Base-by-base conservation (phyloP, 2,329 filamentous ascomycete genomes). In the Aspergillus neotritici region DNA sequence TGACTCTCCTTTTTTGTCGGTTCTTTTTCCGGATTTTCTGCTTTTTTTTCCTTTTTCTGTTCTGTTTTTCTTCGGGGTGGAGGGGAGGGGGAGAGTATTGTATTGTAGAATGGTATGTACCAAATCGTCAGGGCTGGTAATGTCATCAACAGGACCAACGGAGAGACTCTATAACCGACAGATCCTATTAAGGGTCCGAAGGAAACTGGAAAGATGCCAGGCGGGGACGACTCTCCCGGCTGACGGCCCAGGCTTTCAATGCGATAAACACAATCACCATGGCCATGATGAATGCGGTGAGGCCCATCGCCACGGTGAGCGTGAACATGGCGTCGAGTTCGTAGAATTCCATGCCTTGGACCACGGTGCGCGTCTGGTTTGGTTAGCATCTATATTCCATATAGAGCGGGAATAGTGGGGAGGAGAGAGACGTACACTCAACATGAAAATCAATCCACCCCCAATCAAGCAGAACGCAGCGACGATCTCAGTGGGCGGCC, bases 381-480 rank as follows among this genome's bases (percentile, higher is more conserved):
- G 31, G 30, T 21, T 17, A 37, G 64, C 50, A 63, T 53, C 44
- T 14, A 43, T 54, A 46, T 1, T n/a, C n/a, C n/a, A 6, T 9
- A 50, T 51, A 40, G 13, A 31, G 13, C 15, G 15, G 3, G 8
- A 14, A 14, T 16, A 14, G 10, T 9, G 1, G 17, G 25, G 12
- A 1, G 36, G 25, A 28, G 21, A n/a, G 41, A 32, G 11, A 79
- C 83, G 74, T 72, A 86, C 83, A 63, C 88, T 94, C 48, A 86
- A 77, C 86, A 96, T 95, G 68, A 97, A 96, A 42, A 96, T 83
- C 35, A 94, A 73, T 5, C 93, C 91, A 17, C 93, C 91, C 1
- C 86, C 76, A 50, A 94, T 87, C 46, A 97, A 74, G 32, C 89
- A 93, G 62, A 97, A 97, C 0, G 88, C 75, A 0, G 86, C 77